These are phyloP conservation scores for Capsicum baccatum DNA, from an alignment of 257 asterid genomes.

Conservation along the genomic window DNA sequence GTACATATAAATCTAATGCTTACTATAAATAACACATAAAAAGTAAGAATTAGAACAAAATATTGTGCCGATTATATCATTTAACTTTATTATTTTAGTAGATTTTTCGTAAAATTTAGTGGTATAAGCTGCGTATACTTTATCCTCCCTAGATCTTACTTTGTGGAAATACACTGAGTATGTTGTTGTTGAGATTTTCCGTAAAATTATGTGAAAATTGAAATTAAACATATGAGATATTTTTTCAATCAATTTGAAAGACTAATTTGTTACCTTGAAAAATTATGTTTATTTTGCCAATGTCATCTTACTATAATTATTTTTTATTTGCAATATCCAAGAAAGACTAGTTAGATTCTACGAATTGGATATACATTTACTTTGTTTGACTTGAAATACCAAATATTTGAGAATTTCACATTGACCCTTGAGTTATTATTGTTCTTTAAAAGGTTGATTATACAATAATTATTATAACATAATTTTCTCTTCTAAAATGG, in stretches of 20 bases:
- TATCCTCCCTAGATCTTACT: too few relatives aligned
- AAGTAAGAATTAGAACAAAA: not conserved
- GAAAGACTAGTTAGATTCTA: not conserved
- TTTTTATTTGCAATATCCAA: not conserved
- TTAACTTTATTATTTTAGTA: not conserved
- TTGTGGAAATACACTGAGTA: too few relatives aligned
- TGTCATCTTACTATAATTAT: not conserved
- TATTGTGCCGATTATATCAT: not conserved
- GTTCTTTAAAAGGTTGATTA: not conserved
- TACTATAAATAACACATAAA: not conserved
- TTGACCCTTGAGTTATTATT: not conserved
- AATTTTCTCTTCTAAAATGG: not conserved
- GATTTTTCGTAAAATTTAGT: not conserved
- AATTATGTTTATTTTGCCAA: not conserved
- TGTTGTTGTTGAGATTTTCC: not conserved
- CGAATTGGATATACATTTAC: not conserved
- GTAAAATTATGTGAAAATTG: not conserved
- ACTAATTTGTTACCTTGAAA: not conserved
- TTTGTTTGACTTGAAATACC: not conserved
- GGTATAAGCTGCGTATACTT: too few relatives aligned
- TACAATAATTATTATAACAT: not conserved
- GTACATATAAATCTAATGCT: not conserved
- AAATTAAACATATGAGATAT: not conserved
- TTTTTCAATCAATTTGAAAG: not conserved
- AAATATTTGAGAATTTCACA: conserved; percentile 9